phyloP scores from a whole-genome alignment of 2,329 filamentous ascomycete species.

The Sclerotinia minor region DNA sequence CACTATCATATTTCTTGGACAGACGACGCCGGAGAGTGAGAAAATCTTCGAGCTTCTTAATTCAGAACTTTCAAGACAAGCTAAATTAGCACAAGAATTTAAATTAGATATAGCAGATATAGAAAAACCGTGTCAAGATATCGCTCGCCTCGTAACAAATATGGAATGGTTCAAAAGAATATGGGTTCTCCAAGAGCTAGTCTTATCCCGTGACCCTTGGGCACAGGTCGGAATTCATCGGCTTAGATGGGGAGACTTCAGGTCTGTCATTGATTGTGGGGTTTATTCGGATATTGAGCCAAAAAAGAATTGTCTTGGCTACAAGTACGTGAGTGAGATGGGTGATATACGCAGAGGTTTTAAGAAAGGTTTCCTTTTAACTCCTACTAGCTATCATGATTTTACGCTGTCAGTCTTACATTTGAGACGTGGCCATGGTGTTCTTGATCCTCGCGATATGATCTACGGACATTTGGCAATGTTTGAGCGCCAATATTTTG shows the following conservation, averaged over 20 bases:
- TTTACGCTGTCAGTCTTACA: too few species aligned
- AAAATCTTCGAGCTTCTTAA: background rate
- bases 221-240: background rate
- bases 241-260: background rate
- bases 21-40: background rate
- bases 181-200: background rate
- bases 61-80: too few species aligned
- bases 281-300: too few species aligned
- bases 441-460: background rate
- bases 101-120: too few species aligned
- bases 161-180: background rate
- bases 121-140: rapidly evolving
- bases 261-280: rapidly evolving
- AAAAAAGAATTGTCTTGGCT: too few species aligned
- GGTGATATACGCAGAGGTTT: background rate
- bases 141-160: background rate
- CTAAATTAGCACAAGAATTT: too few species aligned
- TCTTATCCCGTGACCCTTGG: background rate
- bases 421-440: background rate
- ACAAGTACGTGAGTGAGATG: rapidly evolving
- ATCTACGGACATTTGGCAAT: background rate
- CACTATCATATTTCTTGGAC: background rate
- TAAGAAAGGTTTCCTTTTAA: too few species aligned
- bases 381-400: too few species aligned
- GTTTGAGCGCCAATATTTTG: too few species aligned